A percentile compares a stretch with the other conserved stretches of the same genome.
phyloP scores from a whole-genome alignment of 1,139 yeast species.

The Sugiyamaella paludigena region DNA sequence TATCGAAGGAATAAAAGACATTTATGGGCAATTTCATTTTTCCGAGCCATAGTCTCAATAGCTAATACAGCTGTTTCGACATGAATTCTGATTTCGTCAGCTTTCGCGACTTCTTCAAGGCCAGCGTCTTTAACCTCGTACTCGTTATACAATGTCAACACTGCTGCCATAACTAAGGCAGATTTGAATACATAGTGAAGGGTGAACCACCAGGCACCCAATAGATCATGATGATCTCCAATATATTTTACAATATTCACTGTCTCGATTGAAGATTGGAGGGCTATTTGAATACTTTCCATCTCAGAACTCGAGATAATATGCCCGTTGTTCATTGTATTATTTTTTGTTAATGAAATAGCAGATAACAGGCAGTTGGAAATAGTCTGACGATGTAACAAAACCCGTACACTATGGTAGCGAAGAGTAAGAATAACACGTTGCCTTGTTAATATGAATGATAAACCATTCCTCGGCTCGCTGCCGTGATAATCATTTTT shows the following conservation, averaged over 20 bases:
- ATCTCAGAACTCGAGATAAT: neutral
- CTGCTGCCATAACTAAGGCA: conserved; percentile 4
- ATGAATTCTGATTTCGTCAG: neutral
- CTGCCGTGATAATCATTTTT: neutral
- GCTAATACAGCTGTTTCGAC: conserved; percentile 1
- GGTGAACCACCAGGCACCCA: conserved; percentile 11
- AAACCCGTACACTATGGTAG: neutral
- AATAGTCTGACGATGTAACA: conserved; percentile 2
- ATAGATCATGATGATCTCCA: neutral
- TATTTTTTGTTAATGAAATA: no score
- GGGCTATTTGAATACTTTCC: conserved; percentile 3
- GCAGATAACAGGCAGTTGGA: neutral
- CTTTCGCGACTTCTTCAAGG: no score
- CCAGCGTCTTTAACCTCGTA: neutral
- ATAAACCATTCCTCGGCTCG: neutral
- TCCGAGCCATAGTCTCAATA: neutral
- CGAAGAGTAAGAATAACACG: neutral
- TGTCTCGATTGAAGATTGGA: conserved; percentile 1
- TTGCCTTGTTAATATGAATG: neutral
- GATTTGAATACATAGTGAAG: conserved; percentile 8
- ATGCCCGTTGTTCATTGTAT: no score
- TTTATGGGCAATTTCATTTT: conserved; percentile 1
- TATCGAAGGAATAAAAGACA: conserved; percentile 6
- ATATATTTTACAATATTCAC: neutral
- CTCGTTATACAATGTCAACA: neutral